Evolutionary conservation across 2,329 filamentous ascomycete species (phyloP).

Genomic region (Cordyceps cicadae): DNA sequence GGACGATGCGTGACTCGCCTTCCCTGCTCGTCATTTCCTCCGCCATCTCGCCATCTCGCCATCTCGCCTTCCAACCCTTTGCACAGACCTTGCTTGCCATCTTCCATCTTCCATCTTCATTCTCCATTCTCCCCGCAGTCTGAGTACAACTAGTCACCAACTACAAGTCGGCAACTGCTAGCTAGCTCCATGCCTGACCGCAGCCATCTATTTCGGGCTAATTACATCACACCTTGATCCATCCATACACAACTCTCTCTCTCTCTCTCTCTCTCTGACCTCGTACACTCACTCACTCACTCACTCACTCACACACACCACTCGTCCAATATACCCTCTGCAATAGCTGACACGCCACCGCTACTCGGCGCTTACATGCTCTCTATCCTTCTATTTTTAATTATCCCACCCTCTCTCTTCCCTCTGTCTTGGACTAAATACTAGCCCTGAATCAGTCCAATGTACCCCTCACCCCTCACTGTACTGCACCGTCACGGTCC

Average conservation of each 20-base stretch:
- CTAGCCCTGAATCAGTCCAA: not conserved
- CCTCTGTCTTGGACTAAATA: constrained; percentile 13
- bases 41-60: no score
- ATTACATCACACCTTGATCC: not conserved
- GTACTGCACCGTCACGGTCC: not conserved
- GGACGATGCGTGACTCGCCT: no score
- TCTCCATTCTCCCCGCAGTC: constrained; percentile 1
- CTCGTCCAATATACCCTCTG: not conserved
- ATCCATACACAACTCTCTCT: not conserved
- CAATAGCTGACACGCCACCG: not conserved
- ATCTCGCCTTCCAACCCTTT: not conserved
- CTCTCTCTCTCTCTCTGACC: not conserved
- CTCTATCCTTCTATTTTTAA: constrained; percentile 26
- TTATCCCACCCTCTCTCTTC: constrained; percentile 22
- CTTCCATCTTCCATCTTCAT: not conserved
- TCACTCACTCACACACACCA: not conserved
- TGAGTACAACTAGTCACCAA: not conserved
- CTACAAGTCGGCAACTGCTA: not conserved
- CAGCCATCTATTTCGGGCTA: constrained; percentile 9
- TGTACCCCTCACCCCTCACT: not conserved
- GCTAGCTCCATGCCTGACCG: not conserved
- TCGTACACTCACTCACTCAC: no score
- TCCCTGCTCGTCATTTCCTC: no score
- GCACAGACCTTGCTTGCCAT: constrained; percentile 1
- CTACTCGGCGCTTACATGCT: constrained; percentile 14